Conservation (phyloP, 2,329 filamentous ascomycete genomes). For the Colletotrichum neosansevieriae region DNA sequence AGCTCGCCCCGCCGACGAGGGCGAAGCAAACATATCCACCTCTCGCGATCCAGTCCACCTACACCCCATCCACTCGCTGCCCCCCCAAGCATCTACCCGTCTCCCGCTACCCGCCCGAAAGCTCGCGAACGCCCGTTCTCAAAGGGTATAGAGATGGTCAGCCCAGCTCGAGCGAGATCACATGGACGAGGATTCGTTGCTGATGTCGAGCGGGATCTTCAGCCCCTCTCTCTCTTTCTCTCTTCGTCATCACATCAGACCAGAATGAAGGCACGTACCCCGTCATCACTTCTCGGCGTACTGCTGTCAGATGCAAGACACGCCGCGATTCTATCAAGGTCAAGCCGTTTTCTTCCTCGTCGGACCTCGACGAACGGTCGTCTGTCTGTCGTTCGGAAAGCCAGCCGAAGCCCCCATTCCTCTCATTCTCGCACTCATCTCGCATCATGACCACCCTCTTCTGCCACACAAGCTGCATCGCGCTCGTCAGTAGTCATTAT, state of each 20-base stretch:
- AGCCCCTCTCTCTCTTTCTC: neutral
- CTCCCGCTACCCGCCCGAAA: no score
- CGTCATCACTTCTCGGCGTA: neutral
- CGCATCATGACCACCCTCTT: neutral
- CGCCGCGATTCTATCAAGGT: neutral
- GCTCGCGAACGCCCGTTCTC: no score
- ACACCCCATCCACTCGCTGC: no score
- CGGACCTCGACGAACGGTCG: no score
- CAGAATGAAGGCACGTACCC: neutral
- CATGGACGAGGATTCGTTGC: neutral
- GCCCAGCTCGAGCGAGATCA: neutral
- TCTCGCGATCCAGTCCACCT: no score
- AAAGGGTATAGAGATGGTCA: neutral
- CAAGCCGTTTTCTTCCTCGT: no score
- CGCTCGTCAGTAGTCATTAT: no score
- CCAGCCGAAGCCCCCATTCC: slow-evolving; percentile 9
- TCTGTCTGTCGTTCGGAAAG: slow-evolving; percentile 10
- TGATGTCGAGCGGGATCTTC: slow-evolving; percentile 1
- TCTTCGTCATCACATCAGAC: neutral
- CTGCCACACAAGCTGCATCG: neutral
- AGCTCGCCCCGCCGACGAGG: no score
- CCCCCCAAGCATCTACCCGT: no score
- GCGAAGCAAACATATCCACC: no score
- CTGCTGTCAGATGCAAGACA: neutral
- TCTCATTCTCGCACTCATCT: neutral